These are phyloP conservation scores for Talaromyces verruculosus DNA, from an alignment of 2,329 filamentous ascomycete genomes.

Conservation along the genomic window DNA sequence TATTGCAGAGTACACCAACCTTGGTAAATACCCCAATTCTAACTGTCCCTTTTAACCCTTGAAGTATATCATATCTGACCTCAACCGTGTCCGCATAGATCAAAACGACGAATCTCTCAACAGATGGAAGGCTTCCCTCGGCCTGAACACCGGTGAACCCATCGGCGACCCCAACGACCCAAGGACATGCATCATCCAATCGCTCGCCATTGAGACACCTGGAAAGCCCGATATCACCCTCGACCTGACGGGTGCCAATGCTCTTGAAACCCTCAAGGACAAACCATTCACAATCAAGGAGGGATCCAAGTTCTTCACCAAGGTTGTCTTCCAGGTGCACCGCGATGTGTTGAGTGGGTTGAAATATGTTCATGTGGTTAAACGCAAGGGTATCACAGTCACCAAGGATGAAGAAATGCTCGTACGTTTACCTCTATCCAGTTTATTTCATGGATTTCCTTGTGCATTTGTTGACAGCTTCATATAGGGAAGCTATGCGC, in stretches of 20 bases:
- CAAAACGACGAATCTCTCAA: slow-evolving; percentile 87
- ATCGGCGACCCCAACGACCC: slow-evolving; percentile 77
- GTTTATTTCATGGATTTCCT: neutral
- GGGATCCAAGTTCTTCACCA: slow-evolving; percentile 90
- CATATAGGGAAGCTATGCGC: slow-evolving; percentile 80
- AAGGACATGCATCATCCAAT: slow-evolving; percentile 89
- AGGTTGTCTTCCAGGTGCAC: slow-evolving; percentile 90
- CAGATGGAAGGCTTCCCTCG: slow-evolving; percentile 96
- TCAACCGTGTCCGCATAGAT: slow-evolving; percentile 38
- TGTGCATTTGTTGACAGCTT: neutral
- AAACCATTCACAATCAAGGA: slow-evolving; percentile 98
- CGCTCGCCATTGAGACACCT: slow-evolving; percentile 80
- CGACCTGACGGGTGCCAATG: slow-evolving; percentile 73
- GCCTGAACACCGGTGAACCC: slow-evolving; percentile 69
- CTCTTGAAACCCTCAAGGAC: slow-evolving; percentile 76
- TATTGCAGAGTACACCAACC: slow-evolving; percentile 87
- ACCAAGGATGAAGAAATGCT: slow-evolving; percentile 99
- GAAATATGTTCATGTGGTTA: slow-evolving; percentile 93
- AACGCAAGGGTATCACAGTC: slow-evolving; percentile 80
- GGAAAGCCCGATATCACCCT: slow-evolving; percentile 84
- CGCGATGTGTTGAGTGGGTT: slow-evolving; percentile 92
- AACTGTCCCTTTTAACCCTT: neutral
- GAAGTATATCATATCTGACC: neutral
- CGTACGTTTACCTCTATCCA: slow-evolving; percentile 54
- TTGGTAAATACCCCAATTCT: slow-evolving; percentile 61